Conservation (phyloP, 805 yeast species). For the Groenewaldozyma salmanticensis region DNA sequence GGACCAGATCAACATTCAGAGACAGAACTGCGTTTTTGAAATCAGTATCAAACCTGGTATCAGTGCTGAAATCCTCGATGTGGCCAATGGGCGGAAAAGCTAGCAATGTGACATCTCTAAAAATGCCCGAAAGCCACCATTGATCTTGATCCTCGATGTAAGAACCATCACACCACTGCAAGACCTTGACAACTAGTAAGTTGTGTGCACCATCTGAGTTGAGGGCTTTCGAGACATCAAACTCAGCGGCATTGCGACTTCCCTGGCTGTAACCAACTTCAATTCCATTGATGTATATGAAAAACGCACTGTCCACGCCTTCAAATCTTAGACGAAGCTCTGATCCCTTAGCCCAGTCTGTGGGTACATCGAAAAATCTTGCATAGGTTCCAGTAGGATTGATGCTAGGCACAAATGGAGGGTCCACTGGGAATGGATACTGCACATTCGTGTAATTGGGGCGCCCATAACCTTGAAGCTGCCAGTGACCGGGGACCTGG, state of each 20-base stretch:
- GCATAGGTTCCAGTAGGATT: conserved; percentile 29
- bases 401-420: conserved; percentile 26
- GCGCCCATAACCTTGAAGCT: conserved; percentile 27
- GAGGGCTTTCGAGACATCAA: conserved; percentile 19
- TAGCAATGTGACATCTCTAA: conserved; percentile 28
- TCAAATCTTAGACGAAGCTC: conserved; percentile 25
- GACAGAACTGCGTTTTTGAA: conserved; percentile 5
- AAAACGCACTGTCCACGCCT: conserved; percentile 30
- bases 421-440: conserved; percentile 27
- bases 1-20: conserved; percentile 5
- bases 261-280: conserved; percentile 28
- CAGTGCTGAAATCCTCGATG: conserved; percentile 22
- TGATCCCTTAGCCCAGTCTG: conserved; percentile 13
- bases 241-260: conserved; percentile 28
- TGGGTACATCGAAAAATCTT: conserved; percentile 17
- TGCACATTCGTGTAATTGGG: conserved; percentile 29
- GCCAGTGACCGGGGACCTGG: conserved; percentile 30
- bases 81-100: conserved; percentile 21
- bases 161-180: conserved; percentile 28
- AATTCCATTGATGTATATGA: conserved; percentile 25
- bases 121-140: conserved; percentile 32
- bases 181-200: conserved; percentile 24
- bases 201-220: conserved; percentile 7
- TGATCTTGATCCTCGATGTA: conserved; percentile 33
- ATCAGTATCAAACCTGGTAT: conserved; percentile 5